Base-by-base conservation (phyloP, 163 green algal genomes). In the Scenedesmus sp. region DNA sequence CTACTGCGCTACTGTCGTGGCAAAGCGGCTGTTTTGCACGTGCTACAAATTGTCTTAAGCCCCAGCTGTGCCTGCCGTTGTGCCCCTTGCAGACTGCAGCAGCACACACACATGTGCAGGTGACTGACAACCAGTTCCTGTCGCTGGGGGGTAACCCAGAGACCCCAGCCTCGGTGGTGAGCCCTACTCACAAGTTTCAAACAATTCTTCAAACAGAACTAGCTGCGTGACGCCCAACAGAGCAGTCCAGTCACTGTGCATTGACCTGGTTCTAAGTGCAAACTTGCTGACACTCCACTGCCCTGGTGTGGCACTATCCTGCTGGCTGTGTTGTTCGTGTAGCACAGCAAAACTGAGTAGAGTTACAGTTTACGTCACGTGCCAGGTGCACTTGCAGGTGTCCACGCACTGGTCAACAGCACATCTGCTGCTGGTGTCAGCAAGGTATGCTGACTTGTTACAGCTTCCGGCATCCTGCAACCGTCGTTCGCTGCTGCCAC, bases 51-150 rank as follows among this genome's bases (percentile, higher is more conserved):
- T 40, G 65, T 76, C 37, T 30, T 76, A 20, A 82, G 12, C 3
- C 6, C 35, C 30, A 33, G 13, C 56, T 80, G n/a, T 51, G 5
- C 49, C 35, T 37, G 24, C 7, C 49, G 0, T 70, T 89, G 13
- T 89, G 30, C 7, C 46, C n/a, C 56, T 76, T 78, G 46, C 85
- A 90, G 85, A 83, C 43, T 33, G 22, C 49, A 53, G 43, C 72
- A 26, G 18, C 35, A 0, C 85, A 90, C 51, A 59, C 44, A 6
- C 85, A 90, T 40, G 68, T 90, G 18, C 33, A 30, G 18, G 65
- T 90, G 4, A 30, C 78, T 30, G 85, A 90, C 49, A 53, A 37
- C 35, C 46, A 83, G 35, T 90, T 85, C 40, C 24, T 90, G 9
- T 76, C 42, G 0, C 43, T 90, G 65, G 85, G 46, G 33, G 85